phyloP scores from a whole-genome alignment of 2,329 filamentous ascomycete genomes.

The Dothideomycetes sp. region DNA sequence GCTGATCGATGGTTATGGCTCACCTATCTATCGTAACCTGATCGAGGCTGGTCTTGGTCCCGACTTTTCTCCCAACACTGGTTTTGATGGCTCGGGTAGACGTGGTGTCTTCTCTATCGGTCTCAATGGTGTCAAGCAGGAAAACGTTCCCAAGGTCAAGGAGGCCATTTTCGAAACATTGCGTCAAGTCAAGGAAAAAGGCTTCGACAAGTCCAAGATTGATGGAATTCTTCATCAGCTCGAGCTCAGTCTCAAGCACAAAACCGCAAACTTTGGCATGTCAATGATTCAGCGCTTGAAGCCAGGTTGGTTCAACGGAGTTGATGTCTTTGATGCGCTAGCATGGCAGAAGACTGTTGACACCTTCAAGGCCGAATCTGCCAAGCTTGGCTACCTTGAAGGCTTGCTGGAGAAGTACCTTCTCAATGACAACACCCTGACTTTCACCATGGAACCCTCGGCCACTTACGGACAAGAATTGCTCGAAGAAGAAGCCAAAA shows the following conservation, averaged over 20 bases:
- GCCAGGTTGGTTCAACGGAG: conserved; percentile 89
- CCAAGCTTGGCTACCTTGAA: conserved; percentile 72
- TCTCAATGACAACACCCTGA: conserved; percentile 74
- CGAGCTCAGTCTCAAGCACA: conserved; percentile 88
- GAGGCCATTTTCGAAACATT: conserved; percentile 65
- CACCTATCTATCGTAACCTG: conserved; percentile 78
- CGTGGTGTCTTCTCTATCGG: conserved; percentile 83
- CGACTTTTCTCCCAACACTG: conserved; percentile 90
- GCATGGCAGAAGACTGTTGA: conserved; percentile 85
- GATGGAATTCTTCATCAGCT: conserved; percentile 90
- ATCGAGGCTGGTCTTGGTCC: conserved; percentile 85
- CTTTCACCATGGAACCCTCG: conserved; percentile 90
- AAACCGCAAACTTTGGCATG: conserved; percentile 92
- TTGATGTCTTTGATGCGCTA: conserved; percentile 82
- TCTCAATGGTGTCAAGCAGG: conserved; percentile 76
- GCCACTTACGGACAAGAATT: conserved; percentile 64
- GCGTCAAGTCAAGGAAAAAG: conserved; percentile 58
- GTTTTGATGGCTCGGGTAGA: conserved; percentile 72
- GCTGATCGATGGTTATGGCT: conserved; percentile 89
- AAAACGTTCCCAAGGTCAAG: conserved; percentile 69
- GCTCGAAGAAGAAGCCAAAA: conserved; percentile 63
- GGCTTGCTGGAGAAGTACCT: conserved; percentile 81
- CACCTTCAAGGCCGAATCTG: conserved; percentile 69
- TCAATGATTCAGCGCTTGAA: conserved; percentile 80
- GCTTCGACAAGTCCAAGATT: conserved; percentile 84